These are phyloP conservation scores for Houttuynia cordata DNA, from an alignment of 164 flowering plant genomes.

Conservation along the genomic window DNA sequence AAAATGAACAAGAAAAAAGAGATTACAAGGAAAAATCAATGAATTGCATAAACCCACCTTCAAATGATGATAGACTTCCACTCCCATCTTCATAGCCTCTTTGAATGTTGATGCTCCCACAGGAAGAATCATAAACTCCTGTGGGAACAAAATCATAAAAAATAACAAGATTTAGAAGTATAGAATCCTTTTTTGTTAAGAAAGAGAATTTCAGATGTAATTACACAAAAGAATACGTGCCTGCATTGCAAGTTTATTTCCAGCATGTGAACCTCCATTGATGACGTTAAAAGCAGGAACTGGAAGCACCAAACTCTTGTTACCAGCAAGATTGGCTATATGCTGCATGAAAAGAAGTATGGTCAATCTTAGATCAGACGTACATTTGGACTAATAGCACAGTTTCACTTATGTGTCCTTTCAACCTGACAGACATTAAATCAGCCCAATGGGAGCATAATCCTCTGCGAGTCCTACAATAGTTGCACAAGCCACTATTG, in stretches of 20 bases:
- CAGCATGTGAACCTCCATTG: conserved; percentile 45
- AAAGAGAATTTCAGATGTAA: too few relatives aligned
- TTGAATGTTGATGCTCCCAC: conserved; percentile 35
- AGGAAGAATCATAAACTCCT: conserved; percentile 47
- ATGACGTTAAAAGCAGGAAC: conserved; percentile 46
- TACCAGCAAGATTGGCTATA: conserved; percentile 37
- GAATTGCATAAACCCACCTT: conserved; percentile 11
- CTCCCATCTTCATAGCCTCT: conserved; percentile 47
- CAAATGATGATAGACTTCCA: conserved; percentile 36
- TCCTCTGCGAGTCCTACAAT: too few relatives aligned
- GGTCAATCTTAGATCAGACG: too few relatives aligned
- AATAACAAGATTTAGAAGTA: background rate
- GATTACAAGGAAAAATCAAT: background rate
- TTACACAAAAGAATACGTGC: background rate
- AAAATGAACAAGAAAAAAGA: background rate
- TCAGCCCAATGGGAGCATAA: too few relatives aligned
- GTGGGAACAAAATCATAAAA: background rate
- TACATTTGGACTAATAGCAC: too few relatives aligned
- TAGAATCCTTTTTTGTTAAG: too few relatives aligned
- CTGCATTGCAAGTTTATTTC: conserved; percentile 40
- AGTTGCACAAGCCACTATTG: too few relatives aligned
- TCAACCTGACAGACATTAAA: too few relatives aligned
- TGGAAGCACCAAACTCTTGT: conserved; percentile 31
- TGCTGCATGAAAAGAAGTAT: conserved; percentile 15
- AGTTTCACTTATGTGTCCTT: too few relatives aligned